Evolutionary conservation across 805 yeast genomes (phyloP), one percentile per base, ranked within the genome.

Genomic region (Lipomyces yamanashiensis): DNA sequence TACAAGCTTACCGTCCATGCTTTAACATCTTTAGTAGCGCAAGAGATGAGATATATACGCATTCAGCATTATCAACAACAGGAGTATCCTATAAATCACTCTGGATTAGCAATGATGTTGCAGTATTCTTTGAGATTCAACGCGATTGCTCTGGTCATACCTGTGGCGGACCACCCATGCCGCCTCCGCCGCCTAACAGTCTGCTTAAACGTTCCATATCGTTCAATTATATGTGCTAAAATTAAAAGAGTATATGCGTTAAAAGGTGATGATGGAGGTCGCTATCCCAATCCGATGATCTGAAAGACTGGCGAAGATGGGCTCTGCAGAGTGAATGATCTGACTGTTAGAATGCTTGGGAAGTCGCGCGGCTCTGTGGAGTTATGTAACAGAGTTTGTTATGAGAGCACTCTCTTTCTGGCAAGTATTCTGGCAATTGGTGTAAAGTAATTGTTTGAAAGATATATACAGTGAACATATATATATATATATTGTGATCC

Each of bases 11-110:
- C 71, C 98, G 84, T 43, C 98, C 98, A 75, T 95, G 99, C 76
- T 92, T 93, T 73, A 95, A 85, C 99, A 95, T 95, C 79, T 95
- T 95, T 67, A 95, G 81, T 58, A 95, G 80, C 2, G 99, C 99
- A 72, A 95, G 83, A 45, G 98, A 92, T 47, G 99, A 95, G 60
- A 95, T 92, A 78, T 93, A 90, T 9, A 95, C 97, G 0, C 98
- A 92, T 78, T 95, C 99, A 47, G 97, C 89, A 71, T 93, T 92
- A 78, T 93, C 99, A 19, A 67, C 68, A 41, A 68, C 54, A 21
- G 71, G 58, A 21, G 67, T 66, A 44, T 67, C 71, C 69, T 66
- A 45, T 4, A 47, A 9, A 19, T 28, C 28, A 23, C 7, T 10
- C 12, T 19, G 8, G 10, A n/a, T 48, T 39, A 50, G 43, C 47